phyloP scores from a whole-genome alignment of 2,329 filamentous ascomycete genomes.

The Colletotrichum costaricense region DNA sequence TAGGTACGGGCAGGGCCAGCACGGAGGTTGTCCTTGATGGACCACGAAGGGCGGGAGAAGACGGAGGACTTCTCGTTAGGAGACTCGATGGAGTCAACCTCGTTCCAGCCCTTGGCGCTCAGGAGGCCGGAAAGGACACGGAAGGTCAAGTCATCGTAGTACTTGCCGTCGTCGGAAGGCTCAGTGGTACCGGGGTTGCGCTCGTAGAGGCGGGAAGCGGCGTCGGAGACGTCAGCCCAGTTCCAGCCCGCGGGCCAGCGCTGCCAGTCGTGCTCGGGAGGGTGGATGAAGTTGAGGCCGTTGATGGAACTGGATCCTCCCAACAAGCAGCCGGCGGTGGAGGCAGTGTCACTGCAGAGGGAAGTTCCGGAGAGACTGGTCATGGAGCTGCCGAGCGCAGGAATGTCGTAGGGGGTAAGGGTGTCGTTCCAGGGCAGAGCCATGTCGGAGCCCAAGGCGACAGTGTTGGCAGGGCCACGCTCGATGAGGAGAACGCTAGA shows the following conservation, averaged over 20 bases:
- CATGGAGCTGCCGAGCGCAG: constrained; percentile 42
- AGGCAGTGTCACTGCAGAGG: constrained; percentile 49
- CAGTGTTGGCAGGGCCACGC: constrained; percentile 48
- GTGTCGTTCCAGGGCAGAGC: constrained; percentile 46
- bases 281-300: constrained; percentile 46
- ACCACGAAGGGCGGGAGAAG: constrained; percentile 29
- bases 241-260: constrained; percentile 46
- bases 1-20: constrained; percentile 39
- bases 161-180: constrained; percentile 41
- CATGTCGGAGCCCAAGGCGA: constrained; percentile 44
- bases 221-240: constrained; percentile 40
- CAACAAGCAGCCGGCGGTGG: constrained; percentile 49
- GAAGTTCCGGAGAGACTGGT: constrained; percentile 36
- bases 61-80: constrained; percentile 28
- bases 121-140: constrained; percentile 19
- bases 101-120: constrained; percentile 24
- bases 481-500: constrained; percentile 51
- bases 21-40: constrained; percentile 30
- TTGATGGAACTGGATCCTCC: constrained; percentile 50
- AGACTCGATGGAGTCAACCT: constrained; percentile 53
- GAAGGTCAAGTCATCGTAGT: constrained; percentile 29
- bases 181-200: constrained; percentile 42
- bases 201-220: constrained; percentile 42
- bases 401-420: constrained; percentile 45
- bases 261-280: constrained; percentile 46